Conservation (phyloP, 2,329 filamentous ascomycete genomes). For the Thyridium curvatum region DNA sequence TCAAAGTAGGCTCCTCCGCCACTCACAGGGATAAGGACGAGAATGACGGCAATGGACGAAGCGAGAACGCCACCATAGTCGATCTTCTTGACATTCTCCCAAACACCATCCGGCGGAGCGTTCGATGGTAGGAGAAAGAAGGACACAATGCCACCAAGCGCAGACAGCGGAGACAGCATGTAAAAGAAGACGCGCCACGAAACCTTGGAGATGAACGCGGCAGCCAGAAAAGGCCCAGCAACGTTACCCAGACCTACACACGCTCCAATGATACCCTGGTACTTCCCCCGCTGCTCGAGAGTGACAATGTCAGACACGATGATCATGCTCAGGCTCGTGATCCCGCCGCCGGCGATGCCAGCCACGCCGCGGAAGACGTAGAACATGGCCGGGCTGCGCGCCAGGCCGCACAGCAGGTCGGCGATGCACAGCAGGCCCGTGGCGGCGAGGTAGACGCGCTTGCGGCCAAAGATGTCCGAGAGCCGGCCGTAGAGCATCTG, state of each 20-base stretch:
- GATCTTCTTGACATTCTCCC: slow-evolving; percentile 46
- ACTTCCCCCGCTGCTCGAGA: slow-evolving; percentile 52
- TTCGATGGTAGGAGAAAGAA: slow-evolving; percentile 46
- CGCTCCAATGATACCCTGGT: slow-evolving; percentile 30
- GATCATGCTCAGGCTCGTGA: slow-evolving; percentile 54
- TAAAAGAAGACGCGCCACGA: slow-evolving; percentile 38
- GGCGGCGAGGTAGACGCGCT: slow-evolving; percentile 48
- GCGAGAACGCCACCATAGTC: slow-evolving; percentile 52
- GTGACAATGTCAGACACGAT: slow-evolving; percentile 56
- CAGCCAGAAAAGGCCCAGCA: slow-evolving; percentile 36
- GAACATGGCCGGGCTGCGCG: slow-evolving; percentile 48
- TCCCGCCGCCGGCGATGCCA: slow-evolving; percentile 56
- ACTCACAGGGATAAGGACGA: slow-evolving; percentile 58
- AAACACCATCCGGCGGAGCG: slow-evolving; percentile 19
- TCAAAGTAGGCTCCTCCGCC: slow-evolving; percentile 48
- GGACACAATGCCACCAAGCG: slow-evolving; percentile 34
- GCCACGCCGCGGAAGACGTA: slow-evolving; percentile 55
- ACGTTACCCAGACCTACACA: slow-evolving; percentile 34
- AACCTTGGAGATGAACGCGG: slow-evolving; percentile 25
- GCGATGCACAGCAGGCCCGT: slow-evolving; percentile 46
- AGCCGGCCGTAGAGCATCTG: slow-evolving; percentile 58
- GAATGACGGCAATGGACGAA: slow-evolving; percentile 48
- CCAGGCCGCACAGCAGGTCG: slow-evolving; percentile 53
- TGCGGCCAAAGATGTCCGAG: slow-evolving; percentile 56
- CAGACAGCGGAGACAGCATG: slow-evolving; percentile 43